Evolutionary conservation across 2,329 filamentous ascomycete species (phyloP), one percentile per base, ranked within the genome.

Genomic region (Aspergillus tanneri): DNA sequence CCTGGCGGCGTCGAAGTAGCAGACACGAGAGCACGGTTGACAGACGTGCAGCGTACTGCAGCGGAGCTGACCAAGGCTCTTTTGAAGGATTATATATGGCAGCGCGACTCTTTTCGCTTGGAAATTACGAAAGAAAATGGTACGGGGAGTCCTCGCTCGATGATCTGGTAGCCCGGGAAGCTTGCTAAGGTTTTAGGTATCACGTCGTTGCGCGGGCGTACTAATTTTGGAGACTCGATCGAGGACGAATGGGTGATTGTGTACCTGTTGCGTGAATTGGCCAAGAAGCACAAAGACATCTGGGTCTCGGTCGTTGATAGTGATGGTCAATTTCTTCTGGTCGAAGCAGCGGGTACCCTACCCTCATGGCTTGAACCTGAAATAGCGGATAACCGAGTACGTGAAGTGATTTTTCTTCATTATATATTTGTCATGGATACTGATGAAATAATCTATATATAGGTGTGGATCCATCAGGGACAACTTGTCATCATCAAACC

Each of bases 191-290:
- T 11, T 19, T 48, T 55, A 77, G 75, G 73, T 2, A 64, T 69
- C 40, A 77, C 73, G 58, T 84, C 85, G 54, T 78, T 99, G 5
- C 80, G 83, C 54, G 92, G 92, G 16, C 76, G 78, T 43, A 93
- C 90, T 1, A 88, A 92, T 65, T 97, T 90, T 62, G 91, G 92
- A 7, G 95, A 99, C 69, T 93, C 90, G 0, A 85, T 97, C 3
- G 92, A 96, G 63, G 93, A 99, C 61, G 95, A 99, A 73, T 99
- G 93, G 95, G 80, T 97, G 5, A 85, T 97, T 50, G 91, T 97
- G 16, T 96, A 91, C 71, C 74, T 97, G 4, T 76, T 99, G 23
- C 83, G 88, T 36, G 86, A 95, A 70, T 73, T 97, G 58, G 91
- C 86, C 58, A 87, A 79, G 58, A 77, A 80, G 28, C 88, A 88